Evolutionary conservation across 208 protist species (phyloP).

Genomic region (Crithidia brevicula): DNA sequence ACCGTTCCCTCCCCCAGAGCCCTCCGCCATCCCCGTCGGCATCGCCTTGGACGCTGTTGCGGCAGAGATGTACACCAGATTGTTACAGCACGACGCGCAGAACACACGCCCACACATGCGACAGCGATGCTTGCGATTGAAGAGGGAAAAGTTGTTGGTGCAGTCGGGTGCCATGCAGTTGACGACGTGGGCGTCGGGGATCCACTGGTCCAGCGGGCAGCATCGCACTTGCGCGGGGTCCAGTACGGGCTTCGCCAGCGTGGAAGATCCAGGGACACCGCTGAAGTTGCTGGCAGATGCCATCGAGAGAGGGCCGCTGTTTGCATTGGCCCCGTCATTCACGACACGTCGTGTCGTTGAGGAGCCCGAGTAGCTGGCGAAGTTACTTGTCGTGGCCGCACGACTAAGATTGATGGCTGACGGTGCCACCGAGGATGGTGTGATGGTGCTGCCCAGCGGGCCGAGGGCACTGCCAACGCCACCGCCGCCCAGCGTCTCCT

Average conservation of each 20-base stretch:
- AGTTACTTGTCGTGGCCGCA: neutral
- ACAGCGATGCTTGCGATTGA: slow-evolving; percentile 85
- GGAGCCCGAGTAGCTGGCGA: neutral
- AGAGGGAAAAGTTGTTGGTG: slow-evolving; percentile 74
- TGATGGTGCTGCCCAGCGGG: neutral
- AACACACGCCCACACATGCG: slow-evolving; percentile 79
- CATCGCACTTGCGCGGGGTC: slow-evolving; percentile 57
- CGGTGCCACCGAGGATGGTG: neutral
- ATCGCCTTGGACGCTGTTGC: neutral
- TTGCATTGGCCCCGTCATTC: neutral
- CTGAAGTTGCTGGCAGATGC: neutral
- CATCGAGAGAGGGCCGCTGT: neutral
- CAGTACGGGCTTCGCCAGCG: slow-evolving; percentile 70
- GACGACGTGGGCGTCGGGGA: slow-evolving; percentile 76
- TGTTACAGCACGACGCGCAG: slow-evolving; percentile 76
- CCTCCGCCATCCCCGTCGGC: neutral
- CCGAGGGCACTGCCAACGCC: neutral
- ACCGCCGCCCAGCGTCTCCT: neutral
- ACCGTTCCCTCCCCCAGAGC: neutral
- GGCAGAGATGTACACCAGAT: slow-evolving; percentile 24
- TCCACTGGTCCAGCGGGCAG: slow-evolving; percentile 57
- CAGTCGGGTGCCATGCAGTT: slow-evolving; percentile 88
- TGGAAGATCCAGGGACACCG: neutral
- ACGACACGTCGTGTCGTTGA: neutral
- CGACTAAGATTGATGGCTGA: neutral